phyloP scores from a whole-genome alignment of 768 basidiomycete genomes.

The Amanita phalloides region DNA sequence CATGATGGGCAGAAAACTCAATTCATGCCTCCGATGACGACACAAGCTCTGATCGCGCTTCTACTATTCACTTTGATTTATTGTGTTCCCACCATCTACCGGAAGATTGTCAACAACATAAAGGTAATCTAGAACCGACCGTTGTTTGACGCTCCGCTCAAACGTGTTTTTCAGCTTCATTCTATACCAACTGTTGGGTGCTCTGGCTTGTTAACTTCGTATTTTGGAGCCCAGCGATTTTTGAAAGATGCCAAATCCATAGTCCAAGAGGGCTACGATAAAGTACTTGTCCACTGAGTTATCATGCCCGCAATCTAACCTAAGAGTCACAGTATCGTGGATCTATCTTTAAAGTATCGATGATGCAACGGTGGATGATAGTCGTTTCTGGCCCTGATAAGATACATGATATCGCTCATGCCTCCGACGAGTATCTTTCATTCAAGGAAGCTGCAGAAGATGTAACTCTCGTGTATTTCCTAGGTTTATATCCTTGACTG shows the following conservation, averaged over 20 bases:
- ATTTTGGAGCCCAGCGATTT: conserved; percentile 8
- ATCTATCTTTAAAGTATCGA: conserved; percentile 30
- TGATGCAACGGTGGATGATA: conserved; percentile 34
- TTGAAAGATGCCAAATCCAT: conserved; percentile 13
- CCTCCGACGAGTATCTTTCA: no score
- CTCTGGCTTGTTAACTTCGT: background rate
- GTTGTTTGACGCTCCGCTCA: no score
- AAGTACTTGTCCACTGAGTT: conserved; percentile 9
- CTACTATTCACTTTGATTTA: no score
- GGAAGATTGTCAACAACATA: no score
- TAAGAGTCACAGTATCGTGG: conserved; percentile 11
- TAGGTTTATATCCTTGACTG: background rate
- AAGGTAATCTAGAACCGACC: no score
- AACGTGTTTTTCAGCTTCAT: background rate
- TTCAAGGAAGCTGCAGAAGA: no score
- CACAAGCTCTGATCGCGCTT: no score
- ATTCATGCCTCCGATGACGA: no score
- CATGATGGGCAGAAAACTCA: no score
- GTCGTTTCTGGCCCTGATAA: conserved; percentile 26
- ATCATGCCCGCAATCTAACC: background rate
- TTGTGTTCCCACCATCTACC: no score
- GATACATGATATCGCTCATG: no score
- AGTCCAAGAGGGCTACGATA: conserved; percentile 22
- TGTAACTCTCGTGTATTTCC: background rate
- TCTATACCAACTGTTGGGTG: background rate